Base-by-base conservation (phyloP, 2,329 filamentous ascomycete genomes). In the Fusarium citri region DNA sequence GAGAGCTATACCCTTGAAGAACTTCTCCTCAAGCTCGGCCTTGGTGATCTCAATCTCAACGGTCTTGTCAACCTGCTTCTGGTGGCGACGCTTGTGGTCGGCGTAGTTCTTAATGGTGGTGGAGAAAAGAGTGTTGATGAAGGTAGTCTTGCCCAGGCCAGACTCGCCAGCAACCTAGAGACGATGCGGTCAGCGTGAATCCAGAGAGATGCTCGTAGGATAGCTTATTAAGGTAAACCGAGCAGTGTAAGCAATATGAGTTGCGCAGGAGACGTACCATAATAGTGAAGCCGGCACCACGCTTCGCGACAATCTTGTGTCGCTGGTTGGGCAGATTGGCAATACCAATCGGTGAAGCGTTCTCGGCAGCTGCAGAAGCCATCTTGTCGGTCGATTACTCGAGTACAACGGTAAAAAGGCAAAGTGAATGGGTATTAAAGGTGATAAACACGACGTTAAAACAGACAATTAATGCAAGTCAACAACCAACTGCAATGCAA, bases 21-120 rank as follows among this genome's bases (percentile, higher is more conserved):
- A 99, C 87, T 99, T 99, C 91, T 99, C 96, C 86, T 99, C 96
- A 71, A 99, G 87, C 87, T 99, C 96, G 64, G 96, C 96, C 89
- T 99, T 99, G 82, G 96, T 99, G 81, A 99, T 99, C 84, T 99
- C 96, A 76, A 99, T 99, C 87, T 99, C 97, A 73, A 99, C 96
- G 14, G 96, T 99, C 89, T 98, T 98, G 87, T 99, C 96, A 76
- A 98, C 90, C 87, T 99, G 96, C 90, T 99, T 99, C 85, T 96
- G 93, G 84, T 99, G 96, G 80, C 96, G 93, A 84, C 94, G 93
- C 89, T 97, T 97, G 89, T 99, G 95, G 84, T 99, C 96, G 88
- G 96, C 96, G 83, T 99, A 99, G 89, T 98, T 99, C 89, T 99
- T 99, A 89, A 99, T 99, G 77, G 96, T 99, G 74, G 97, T 99